Evolutionary conservation across 1,284 basidiomycete genomes (phyloP).

Genomic region (Trametes hirsuta): DNA sequence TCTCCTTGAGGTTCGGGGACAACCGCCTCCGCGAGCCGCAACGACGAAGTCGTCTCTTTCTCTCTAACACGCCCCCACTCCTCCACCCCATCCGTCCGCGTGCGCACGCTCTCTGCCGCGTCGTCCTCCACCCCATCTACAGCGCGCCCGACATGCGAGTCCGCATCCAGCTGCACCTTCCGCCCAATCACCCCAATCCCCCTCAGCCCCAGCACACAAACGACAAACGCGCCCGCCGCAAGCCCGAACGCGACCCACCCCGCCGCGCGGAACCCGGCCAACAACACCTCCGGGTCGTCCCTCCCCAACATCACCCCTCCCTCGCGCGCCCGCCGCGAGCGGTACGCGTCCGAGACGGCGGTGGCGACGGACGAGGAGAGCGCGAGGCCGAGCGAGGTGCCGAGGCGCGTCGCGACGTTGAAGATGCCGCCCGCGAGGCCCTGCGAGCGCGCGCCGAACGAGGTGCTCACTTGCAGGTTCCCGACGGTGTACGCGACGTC

Average conservation of each 20-base stretch:
- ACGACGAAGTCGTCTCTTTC: no score
- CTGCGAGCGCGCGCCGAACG: slow-evolving; percentile 40
- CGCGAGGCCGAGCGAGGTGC: slow-evolving; percentile 40
- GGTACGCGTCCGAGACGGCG: slow-evolving; percentile 31
- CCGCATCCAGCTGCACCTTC: not conserved
- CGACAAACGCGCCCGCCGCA: slow-evolving; percentile 27
- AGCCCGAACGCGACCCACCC: slow-evolving; percentile 37
- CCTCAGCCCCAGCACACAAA: slow-evolving; percentile 30
- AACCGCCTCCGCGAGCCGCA: no score
- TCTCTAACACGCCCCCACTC: no score
- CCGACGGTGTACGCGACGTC: slow-evolving; percentile 42
- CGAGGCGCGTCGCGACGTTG: slow-evolving; percentile 41
- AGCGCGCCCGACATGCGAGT: no score
- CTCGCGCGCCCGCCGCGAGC: no score
- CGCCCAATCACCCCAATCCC: not conserved
- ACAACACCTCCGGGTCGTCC: slow-evolving; percentile 29
- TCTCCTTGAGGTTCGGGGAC: no score
- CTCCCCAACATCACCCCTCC: no score
- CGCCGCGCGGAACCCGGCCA: slow-evolving; percentile 39
- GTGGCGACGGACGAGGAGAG: slow-evolving; percentile 37
- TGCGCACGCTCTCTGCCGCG: no score
- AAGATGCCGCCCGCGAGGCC: slow-evolving; percentile 42
- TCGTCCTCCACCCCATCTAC: no score
- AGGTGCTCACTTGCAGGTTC: slow-evolving; percentile 36
- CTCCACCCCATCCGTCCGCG: no score